These are phyloP conservation scores for Phaeosphaeria sp. DNA, from an alignment of 2,329 filamentous ascomycete genomes.

Conservation along the genomic window DNA sequence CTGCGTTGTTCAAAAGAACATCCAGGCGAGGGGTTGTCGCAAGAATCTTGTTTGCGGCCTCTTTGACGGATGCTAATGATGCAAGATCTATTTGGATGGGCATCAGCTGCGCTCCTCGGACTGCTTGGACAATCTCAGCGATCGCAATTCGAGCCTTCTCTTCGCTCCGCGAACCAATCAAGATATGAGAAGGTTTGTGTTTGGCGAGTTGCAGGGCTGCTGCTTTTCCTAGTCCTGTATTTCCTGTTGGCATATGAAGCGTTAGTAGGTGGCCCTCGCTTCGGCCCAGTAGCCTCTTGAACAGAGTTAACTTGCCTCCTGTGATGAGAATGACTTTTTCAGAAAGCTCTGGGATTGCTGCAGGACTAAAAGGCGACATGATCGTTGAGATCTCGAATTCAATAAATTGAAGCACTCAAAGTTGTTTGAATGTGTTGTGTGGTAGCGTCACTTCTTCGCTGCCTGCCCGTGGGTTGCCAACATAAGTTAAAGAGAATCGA, in stretches of 20 bases:
- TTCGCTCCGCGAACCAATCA: not conserved
- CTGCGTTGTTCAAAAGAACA: constrained; percentile 53
- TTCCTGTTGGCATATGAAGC: not conserved
- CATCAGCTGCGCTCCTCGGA: not conserved
- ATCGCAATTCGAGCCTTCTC: not conserved
- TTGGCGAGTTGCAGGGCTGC: not conserved
- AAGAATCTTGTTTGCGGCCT: constrained; percentile 42
- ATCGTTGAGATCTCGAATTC: not conserved
- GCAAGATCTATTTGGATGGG: constrained; percentile 44
- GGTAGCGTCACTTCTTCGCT: no score
- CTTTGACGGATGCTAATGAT: constrained; percentile 44
- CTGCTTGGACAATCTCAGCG: not conserved
- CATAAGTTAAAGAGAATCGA: no score
- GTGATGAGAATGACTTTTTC: not conserved
- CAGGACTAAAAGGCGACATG: not conserved
- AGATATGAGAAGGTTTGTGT: not conserved
- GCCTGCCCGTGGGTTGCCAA: no score
- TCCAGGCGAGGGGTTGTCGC: constrained; percentile 45
- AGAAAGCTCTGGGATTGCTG: not conserved
- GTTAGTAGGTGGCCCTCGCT: not conserved
- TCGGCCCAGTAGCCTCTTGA: not conserved
- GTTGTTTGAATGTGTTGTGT: no score
- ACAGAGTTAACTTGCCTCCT: not conserved
- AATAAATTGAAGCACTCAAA: no score
- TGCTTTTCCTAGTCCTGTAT: not conserved